phyloP scores from a whole-genome alignment of 2,329 filamentous ascomycete genomes.

The Drechslerella dactyloides region DNA sequence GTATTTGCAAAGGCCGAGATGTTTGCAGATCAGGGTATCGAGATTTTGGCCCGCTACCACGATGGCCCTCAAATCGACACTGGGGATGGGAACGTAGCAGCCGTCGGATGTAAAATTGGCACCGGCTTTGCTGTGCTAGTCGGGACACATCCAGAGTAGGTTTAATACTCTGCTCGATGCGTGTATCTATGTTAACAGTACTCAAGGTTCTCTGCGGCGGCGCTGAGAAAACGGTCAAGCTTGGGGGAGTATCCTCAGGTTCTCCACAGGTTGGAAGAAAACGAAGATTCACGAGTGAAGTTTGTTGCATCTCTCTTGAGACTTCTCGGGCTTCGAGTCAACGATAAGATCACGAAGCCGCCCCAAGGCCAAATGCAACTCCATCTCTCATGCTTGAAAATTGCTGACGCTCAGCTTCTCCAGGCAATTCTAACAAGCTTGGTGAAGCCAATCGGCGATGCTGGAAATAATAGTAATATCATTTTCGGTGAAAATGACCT shows the following conservation, averaged over 20 bases:
- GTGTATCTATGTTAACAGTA: neutral
- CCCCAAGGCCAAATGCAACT: constrained; percentile 64
- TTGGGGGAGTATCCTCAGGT: constrained; percentile 71
- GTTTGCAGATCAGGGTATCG: constrained; percentile 69
- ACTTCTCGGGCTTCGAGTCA: constrained; percentile 83
- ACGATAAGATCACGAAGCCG: constrained; percentile 69
- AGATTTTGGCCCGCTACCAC: constrained; percentile 81
- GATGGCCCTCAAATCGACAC: constrained; percentile 77
- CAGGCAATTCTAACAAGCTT: constrained; percentile 57
- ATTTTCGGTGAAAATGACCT: constrained; percentile 82
- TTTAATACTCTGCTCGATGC: constrained; percentile 54
- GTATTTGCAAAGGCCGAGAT: constrained; percentile 82
- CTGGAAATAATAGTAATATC: constrained; percentile 70
- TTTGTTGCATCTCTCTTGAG: constrained; percentile 81
- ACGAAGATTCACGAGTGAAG: constrained; percentile 72
- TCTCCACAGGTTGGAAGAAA: constrained; percentile 72
- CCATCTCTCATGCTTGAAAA: constrained; percentile 76
- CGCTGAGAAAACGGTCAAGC: constrained; percentile 72
- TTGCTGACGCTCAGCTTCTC: constrained; percentile 71
- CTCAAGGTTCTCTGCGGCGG: constrained; percentile 77
- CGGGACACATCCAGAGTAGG: constrained; percentile 89
- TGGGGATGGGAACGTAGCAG: constrained; percentile 74
- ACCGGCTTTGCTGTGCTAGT: constrained; percentile 80
- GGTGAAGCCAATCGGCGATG: neutral
- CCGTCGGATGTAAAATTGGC: constrained; percentile 82